Evolutionary conservation across 129 eudicot species (phyloP), one percentile per base, ranked within the genome.

Genomic region (Pulicaria dysenterica): DNA sequence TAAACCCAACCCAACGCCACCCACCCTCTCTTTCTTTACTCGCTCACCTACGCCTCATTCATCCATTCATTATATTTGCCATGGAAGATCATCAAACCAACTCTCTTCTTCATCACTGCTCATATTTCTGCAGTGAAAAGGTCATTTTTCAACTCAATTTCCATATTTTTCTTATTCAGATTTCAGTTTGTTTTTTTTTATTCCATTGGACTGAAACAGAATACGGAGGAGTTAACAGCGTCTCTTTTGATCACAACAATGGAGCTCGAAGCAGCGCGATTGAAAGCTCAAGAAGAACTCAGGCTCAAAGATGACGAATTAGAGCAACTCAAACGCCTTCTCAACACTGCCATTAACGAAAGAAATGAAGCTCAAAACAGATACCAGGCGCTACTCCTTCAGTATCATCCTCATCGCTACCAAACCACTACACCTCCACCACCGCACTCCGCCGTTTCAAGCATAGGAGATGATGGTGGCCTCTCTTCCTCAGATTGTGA

Each of bases 401-500:
- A 75, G 12, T 6, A 58, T 3, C 81, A 73, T 17, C 83, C 64
- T 53, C 64, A 16, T 46, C 15, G 4, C 31, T 24, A 24, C 31
- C 31, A 24, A 67, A 37, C 70, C 79, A 73, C 66, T 63, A 70
- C 71, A 51, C 19, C 80, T 45, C 31, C 31, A 24, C 81, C 75
- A 19, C 81, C 83, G 13, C 64, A 70, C 39, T 88, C 87, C 39
- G 88, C 81, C 60, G 43, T 81, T 53, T 89, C 95, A 53, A 84
- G 88, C 85, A 74, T 88, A 39, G 89, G 81, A 75, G 90, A 87
- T 54, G 92, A 93, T 15, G 87, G 72, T 47, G 82, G 69, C 8
- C 78, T 86, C 4, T 85, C 97, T 3, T 82, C 90, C 17, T 87
- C 98, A 0, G 96, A 92, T 69, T 89, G 91, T 14, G 98, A 92